Evolutionary conservation across 495 filamentous ascomycete species (phyloP).

Genomic region (Penicillium macrosclerotiorum): DNA sequence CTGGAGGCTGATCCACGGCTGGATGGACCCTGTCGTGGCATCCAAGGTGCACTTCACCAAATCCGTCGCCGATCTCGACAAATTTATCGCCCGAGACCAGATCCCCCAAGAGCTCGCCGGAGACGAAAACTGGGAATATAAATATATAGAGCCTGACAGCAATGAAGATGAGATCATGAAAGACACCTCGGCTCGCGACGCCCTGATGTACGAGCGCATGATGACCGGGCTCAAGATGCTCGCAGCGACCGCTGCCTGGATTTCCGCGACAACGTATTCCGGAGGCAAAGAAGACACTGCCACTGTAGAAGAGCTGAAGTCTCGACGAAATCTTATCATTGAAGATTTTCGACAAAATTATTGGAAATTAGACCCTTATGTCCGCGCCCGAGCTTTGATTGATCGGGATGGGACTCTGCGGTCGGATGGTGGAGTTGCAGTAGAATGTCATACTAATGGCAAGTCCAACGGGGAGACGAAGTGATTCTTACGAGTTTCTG

Average conservation of each 20-base stretch:
- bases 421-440: constrained; percentile 38
- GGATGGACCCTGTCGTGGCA: constrained; percentile 95
- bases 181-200: constrained; percentile 59
- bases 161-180: constrained; percentile 72
- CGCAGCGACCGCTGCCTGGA: constrained; percentile 65
- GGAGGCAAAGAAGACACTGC: constrained; percentile 24
- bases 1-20: constrained; percentile 85
- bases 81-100: constrained; percentile 65
- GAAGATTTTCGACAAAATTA: constrained; percentile 55
- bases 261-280: constrained; percentile 26
- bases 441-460: not conserved
- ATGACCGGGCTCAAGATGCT: constrained; percentile 63
- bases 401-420: constrained; percentile 61
- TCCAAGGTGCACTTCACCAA: constrained; percentile 92
- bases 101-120: constrained; percentile 79
- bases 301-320: constrained; percentile 41
- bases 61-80: constrained; percentile 67
- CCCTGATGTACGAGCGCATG: constrained; percentile 54
- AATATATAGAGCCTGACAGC: constrained; percentile 70
- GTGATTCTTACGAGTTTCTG: too few relatives aligned
- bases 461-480: not conserved
- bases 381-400: constrained; percentile 60
- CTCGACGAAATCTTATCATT: constrained; percentile 51
- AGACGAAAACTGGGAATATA: constrained; percentile 75
- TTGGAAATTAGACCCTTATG: constrained; percentile 66